phyloP scores from a whole-genome alignment of 106 monocot species.

The Apostasia shenzhenica region DNA sequence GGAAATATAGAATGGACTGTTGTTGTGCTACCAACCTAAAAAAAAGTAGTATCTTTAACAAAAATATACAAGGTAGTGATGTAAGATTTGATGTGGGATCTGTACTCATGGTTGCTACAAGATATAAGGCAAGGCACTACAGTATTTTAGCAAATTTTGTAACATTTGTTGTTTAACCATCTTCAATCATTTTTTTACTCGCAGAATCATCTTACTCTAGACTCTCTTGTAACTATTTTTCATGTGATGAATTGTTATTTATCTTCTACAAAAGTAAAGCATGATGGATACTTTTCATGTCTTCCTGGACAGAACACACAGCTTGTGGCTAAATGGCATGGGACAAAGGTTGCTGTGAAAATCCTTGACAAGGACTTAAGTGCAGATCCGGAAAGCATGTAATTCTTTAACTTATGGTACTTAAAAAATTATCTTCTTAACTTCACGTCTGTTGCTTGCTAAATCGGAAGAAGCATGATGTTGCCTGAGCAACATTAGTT shows the following conservation, averaged over 20 bases:
- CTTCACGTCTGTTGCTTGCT: not conserved
- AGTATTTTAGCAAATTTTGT: not conserved
- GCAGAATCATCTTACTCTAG: not conserved
- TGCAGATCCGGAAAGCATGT: constrained; percentile 86
- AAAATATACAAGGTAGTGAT: no score
- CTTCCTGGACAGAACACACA: constrained; percentile 20
- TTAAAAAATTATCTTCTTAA: not conserved
- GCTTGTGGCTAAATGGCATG: constrained; percentile 94
- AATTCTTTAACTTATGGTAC: constrained; percentile 11
- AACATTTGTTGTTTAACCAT: not conserved
- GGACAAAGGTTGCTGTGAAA: constrained; percentile 86
- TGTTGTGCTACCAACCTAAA: no score
- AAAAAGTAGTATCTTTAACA: no score
- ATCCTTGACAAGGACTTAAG: constrained; percentile 73
- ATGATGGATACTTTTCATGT: not conserved
- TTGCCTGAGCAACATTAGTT: no score
- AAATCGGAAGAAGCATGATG: no score
- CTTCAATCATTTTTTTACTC: not conserved
- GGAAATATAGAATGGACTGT: no score
- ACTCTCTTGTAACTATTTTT: not conserved
- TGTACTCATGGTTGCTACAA: no score
- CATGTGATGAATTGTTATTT: not conserved
- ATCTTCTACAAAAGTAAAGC: no score
- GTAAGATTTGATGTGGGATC: no score
- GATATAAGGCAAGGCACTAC: no score